Conservation (phyloP, 2,329 filamentous ascomycete genomes). For the Diaporthe sp. region DNA sequence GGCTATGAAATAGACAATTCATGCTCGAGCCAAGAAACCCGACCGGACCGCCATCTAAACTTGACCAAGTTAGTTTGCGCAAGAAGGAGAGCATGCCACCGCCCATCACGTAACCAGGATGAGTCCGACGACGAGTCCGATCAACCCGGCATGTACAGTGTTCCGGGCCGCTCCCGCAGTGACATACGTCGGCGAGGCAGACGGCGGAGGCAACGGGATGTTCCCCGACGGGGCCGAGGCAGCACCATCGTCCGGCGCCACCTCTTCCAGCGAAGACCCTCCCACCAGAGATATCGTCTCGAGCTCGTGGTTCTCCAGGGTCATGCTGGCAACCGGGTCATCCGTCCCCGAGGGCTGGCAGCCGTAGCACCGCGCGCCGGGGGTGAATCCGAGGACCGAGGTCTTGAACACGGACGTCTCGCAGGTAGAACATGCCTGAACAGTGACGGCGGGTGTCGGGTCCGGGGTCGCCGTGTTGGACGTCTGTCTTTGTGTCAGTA, state of each 20-base stretch:
- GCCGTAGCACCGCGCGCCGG: constrained; percentile 45
- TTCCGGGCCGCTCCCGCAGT: constrained; percentile 35
- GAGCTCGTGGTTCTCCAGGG: constrained; percentile 26
- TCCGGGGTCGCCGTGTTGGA: constrained; percentile 44
- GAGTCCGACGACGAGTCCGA: constrained; percentile 10
- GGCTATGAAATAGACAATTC: constrained; percentile 4
- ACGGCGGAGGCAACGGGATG: constrained; percentile 1
- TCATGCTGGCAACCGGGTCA: constrained; percentile 14
- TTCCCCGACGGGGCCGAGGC: not conserved
- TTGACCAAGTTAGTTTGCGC: constrained; percentile 12
- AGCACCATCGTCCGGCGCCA: not conserved
- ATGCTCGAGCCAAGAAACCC: constrained; percentile 4
- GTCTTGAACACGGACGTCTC: constrained; percentile 45
- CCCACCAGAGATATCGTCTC: constrained; percentile 27
- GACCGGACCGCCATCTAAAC: constrained; percentile 13
- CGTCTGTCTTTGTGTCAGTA: constrained; percentile 40
- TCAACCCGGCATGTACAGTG: not conserved
- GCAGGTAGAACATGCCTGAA: constrained; percentile 47
- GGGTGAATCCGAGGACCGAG: constrained; percentile 45
- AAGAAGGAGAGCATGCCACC: not conserved
- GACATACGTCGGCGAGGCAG: constrained; percentile 16
- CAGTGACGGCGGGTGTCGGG: constrained; percentile 45
- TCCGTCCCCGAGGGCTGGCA: constrained; percentile 43
- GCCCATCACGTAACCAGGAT: constrained; percentile 23
- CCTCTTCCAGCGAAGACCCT: not conserved